Evolutionary conservation across 129 eudicot species (phyloP), one percentile per base, ranked within the genome.

Genomic region (Helianthus tuberosus): DNA sequence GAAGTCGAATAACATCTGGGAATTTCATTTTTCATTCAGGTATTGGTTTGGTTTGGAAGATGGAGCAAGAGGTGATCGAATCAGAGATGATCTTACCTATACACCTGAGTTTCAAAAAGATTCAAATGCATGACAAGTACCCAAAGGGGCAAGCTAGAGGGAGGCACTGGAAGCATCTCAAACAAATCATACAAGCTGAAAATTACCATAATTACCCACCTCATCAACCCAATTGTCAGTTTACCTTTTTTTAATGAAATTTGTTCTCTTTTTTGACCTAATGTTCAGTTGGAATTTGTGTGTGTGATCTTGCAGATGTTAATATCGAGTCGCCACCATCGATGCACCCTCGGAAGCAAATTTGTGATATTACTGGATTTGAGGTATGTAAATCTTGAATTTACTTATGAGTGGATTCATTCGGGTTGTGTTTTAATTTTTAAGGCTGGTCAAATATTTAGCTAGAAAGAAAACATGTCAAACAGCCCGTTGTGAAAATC

Each of bases 351-450:
- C 85, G 89, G 74, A 94, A 82, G 81, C 86, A 89, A 77, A 94
- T 94, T 27, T 94, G 99, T 79, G 99, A 94, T 80, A 85, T 94
- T 68, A 94, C 97, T 32, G 99, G 99, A 78, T 91, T 79, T 51
- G 90, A 91, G 99, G 99, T 94, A 84, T 10, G 83, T 35, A 14
- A 51, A 60, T 61, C 11, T 36, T 53, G 48, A 3, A 1, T n/a
- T 57, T 20, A 9, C 5, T 11, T 57, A 57, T 23, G 63, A 20
- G 1, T 49, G 3, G 54, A 13, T 49, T 5, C 7, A 2, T 11
- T 29, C 3, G 4, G 66, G 17, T 3, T 60, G 5, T 29, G 43
- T 12, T 60, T 12, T 12, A 5, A 29, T 32, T 60, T 13, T 8
- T 5, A 29, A 8, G 23, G 23, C 23, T 20, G 43, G 41, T 60